Evolutionary conservation across 2,329 filamentous ascomycete genomes (phyloP).

Genomic region (Sporothrix variecibatus): DNA sequence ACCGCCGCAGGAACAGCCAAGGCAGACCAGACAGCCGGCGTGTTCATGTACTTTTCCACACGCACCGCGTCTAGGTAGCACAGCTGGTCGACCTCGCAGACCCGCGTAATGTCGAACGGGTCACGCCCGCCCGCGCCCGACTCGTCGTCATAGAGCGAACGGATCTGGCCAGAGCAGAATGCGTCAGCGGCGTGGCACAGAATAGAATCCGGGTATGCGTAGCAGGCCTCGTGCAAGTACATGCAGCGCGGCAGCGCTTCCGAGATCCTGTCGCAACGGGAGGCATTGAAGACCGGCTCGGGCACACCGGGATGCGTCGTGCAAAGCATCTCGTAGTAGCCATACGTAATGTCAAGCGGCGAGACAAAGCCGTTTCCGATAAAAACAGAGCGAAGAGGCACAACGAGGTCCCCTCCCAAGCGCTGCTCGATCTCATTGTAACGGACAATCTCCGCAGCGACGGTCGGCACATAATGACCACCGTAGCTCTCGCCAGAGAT

Average conservation of each 20-base stretch:
- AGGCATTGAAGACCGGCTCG: background rate
- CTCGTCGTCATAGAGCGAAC: background rate
- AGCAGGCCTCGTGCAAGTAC: background rate
- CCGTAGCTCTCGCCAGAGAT: background rate
- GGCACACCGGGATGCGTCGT: background rate
- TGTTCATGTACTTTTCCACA: background rate
- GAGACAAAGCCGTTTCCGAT: background rate
- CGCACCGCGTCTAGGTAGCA: background rate
- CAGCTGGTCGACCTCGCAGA: background rate
- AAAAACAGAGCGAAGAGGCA: background rate
- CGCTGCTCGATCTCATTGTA: background rate
- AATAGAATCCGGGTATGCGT: background rate
- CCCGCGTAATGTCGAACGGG: background rate
- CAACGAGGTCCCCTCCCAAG: background rate
- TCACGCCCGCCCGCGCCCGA: background rate
- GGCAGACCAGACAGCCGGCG: background rate
- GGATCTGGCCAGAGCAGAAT: background rate
- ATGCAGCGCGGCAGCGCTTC: background rate
- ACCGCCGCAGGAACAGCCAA: background rate
- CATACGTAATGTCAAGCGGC: background rate
- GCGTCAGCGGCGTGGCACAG: background rate
- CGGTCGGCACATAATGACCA: background rate
- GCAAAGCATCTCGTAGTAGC: background rate
- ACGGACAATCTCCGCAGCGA: background rate
- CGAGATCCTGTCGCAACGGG: background rate